Base-by-base conservation (phyloP, 148 eudicot genomes). In the Arctostaphylos glauca region DNA sequence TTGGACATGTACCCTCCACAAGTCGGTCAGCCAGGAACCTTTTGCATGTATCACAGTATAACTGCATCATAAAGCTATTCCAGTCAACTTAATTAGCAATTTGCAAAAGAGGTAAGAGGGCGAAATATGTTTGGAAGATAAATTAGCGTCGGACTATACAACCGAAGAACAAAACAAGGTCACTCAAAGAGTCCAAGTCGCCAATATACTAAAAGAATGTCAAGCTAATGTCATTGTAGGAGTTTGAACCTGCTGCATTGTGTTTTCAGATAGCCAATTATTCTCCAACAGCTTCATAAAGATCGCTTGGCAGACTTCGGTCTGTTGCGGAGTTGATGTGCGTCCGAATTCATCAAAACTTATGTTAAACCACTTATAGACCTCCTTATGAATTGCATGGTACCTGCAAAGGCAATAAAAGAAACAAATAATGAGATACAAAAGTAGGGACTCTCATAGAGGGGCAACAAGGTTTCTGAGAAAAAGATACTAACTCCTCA, bases 281-380 rank as follows among this genome's bases (percentile, higher is more conserved):
- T 93, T 93, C 52, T 94, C 97, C 89, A 87, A 43, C 44, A 94
- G 81, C 67, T 91, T 93, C 78, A 87, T 87, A 80, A 94, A 94
- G 77, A 94, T 88, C 60, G 91, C 87, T 84, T 94, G 98, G 85
- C 98, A 94, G 79, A 92, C 87, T 81, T 93, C 91, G 46, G 98
- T 94, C 84, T 94, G 98, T 60, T 94, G 87, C 5, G 98, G 95
- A 66, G 89, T 86, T 82, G 98, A 94, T 0, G 98, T 94, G 72
- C 98, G 90, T 38, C 98, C 98, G 85, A 94, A 94, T 83, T 93
- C 88, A 83, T 94, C 96, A 70, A 93, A 94, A 81, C 90, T 86
- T 68, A 94, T 94, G 80, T 90, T 78, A 81, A 94, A 94, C 98
- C 98, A 94, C 0, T 93, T 85, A 79, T 94, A 94, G 2, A 94